A percentile compares a stretch with the other conserved stretches of the same genome.
These are phyloP conservation scores for Trichosporon sp. DNA, from an alignment of 1,284 basidiomycete species.

Conservation along the genomic window DNA sequence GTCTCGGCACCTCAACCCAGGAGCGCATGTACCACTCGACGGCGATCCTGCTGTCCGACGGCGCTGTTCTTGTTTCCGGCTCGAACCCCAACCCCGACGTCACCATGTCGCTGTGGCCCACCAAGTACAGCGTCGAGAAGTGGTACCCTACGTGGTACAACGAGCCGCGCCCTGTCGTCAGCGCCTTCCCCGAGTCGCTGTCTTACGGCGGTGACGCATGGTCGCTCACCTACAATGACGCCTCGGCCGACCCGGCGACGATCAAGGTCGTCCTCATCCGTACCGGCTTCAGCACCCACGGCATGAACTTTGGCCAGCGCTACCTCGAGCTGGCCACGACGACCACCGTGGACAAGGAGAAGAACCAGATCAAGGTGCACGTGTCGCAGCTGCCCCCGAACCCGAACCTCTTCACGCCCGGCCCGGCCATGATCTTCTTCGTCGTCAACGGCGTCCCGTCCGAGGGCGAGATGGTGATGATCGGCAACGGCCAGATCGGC, in stretches of 20 bases:
- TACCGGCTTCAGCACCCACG: slow-evolving; percentile 91
- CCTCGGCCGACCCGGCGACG: slow-evolving; percentile 60
- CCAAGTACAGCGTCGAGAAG: slow-evolving; percentile 54
- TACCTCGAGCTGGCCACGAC: slow-evolving; percentile 71
- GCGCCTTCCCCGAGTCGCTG: slow-evolving; percentile 41
- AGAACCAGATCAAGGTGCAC: slow-evolving; percentile 73
- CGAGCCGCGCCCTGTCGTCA: slow-evolving; percentile 65
- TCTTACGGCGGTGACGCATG: slow-evolving; percentile 79
- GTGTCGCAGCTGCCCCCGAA: slow-evolving; percentile 80
- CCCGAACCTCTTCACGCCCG: slow-evolving; percentile 80
- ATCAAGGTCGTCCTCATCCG: slow-evolving; percentile 80
- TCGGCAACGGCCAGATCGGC: slow-evolving; percentile 76
- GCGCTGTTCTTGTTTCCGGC: slow-evolving; percentile 81
- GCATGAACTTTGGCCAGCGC: slow-evolving; percentile 65
- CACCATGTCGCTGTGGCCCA: slow-evolving; percentile 46
- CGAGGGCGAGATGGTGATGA: slow-evolving; percentile 69
- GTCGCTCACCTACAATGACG: slow-evolving; percentile 66
- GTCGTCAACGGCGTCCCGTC: slow-evolving; percentile 81
- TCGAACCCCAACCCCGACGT: slow-evolving; percentile 76
- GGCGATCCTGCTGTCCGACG: slow-evolving; percentile 83
- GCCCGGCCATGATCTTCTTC: slow-evolving; percentile 79
- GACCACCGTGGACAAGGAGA: slow-evolving; percentile 74
- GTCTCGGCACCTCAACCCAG: slow-evolving; percentile 69
- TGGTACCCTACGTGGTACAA: slow-evolving; percentile 62
- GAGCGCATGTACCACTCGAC: slow-evolving; percentile 85